Evolutionary conservation across 805 yeast genomes (phyloP).

Genomic region (Kluyveromyces aestuarii): DNA sequence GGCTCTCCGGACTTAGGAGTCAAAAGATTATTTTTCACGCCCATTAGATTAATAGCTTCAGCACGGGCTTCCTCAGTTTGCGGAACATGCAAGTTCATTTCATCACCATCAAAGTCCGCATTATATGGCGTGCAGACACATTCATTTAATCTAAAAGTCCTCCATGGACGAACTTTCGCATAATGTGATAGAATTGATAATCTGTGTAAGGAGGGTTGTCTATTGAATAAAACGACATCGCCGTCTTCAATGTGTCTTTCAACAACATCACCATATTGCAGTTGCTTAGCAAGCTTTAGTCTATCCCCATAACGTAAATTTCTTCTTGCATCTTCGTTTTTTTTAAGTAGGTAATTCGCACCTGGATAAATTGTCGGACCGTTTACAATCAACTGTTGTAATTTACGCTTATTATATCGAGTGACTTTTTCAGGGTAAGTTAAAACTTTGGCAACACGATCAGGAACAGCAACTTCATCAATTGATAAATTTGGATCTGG

Average conservation of each 20-base stretch:
- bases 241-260: conserved; percentile 98
- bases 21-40: conserved; percentile 86
- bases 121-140: conserved; percentile 99
- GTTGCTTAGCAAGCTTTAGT: conserved; percentile 59
- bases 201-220: conserved; percentile 97
- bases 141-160: conserved; percentile 92
- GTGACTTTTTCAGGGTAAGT: conserved; percentile 96
- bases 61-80: conserved; percentile 99
- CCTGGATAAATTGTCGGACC: conserved; percentile 95
- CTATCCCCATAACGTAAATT: conserved; percentile 87
- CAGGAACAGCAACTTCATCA: conserved; percentile 98
- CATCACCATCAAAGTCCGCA: conserved; percentile 99
- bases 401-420: conserved; percentile 70
- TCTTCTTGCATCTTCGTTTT: conserved; percentile 76
- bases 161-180: conserved; percentile 95
- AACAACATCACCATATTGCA: conserved; percentile 83
- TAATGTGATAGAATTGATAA: conserved; percentile 89
- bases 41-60: conserved; percentile 97
- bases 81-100: conserved; percentile 97
- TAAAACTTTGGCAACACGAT: conserved; percentile 86
- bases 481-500: conserved; percentile 94
- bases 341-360: conserved; percentile 83
- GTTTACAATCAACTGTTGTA: conserved; percentile 62
- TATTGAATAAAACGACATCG: conserved; percentile 87
- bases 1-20: conserved; percentile 99